These are phyloP conservation scores for Spinellus fusiger DNA, from an alignment of 192 early-diverging fungal species.

Conservation along the genomic window DNA sequence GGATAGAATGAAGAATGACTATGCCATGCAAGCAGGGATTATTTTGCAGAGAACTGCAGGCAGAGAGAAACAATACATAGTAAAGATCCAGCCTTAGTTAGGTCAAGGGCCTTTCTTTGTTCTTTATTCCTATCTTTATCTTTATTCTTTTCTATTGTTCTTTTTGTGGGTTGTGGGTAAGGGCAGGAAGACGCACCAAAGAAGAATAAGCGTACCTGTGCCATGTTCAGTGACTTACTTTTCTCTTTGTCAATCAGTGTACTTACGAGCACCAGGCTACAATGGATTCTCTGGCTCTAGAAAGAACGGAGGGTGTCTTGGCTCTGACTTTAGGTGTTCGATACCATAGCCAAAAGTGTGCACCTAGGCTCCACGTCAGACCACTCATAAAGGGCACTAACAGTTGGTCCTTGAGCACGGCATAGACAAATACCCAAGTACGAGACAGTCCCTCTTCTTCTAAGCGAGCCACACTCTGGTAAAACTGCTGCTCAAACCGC, in stretches of 20 bases:
- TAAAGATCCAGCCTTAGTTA: constrained; percentile 42
- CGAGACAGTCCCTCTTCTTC: constrained; percentile 3
- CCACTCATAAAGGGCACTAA: constrained; percentile 33
- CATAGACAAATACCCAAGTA: constrained; percentile 18
- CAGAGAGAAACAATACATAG: constrained; percentile 47
- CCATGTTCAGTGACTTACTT: background rate
- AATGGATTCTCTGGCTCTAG: background rate
- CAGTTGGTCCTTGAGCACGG: constrained; percentile 30
- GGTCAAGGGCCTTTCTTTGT: background rate
- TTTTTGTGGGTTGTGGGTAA: background rate
- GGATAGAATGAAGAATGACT: constrained; percentile 42
- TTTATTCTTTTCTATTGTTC: background rate
- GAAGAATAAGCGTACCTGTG: background rate
- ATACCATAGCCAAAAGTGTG: constrained; percentile 25
- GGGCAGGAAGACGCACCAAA: background rate
- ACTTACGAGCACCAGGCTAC: background rate
- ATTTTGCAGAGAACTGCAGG: constrained; percentile 44
- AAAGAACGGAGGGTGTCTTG: background rate
- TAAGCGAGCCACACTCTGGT: constrained; percentile 12
- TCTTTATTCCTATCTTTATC: background rate
- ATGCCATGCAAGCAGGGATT: constrained; percentile 45
- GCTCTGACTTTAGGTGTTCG: background rate
- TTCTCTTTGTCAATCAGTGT: background rate
- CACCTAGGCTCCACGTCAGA: constrained; percentile 25
- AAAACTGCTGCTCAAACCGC: constrained; percentile 32